phyloP scores from a whole-genome alignment of 108 stramenopile species.

The Asterionellopsis glacialis region DNA sequence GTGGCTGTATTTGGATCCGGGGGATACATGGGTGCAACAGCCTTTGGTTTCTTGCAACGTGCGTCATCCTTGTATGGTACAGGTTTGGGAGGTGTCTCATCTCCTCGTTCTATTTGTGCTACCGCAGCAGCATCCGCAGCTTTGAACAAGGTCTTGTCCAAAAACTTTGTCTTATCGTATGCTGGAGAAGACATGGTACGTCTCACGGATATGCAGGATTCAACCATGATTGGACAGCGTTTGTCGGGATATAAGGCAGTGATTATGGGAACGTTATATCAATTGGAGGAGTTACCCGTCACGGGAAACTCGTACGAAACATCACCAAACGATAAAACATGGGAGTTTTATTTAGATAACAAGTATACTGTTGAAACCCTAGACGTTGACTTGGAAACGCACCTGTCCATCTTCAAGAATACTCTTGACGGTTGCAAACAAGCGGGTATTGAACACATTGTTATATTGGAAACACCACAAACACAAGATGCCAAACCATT shows the following conservation, averaged over 20 bases:
- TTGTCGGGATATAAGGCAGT: slow-evolving; percentile 56
- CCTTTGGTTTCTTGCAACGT: slow-evolving; percentile 77
- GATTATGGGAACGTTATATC: slow-evolving; percentile 50
- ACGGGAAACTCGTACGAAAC: slow-evolving; percentile 63
- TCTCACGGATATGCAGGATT: slow-evolving; percentile 46
- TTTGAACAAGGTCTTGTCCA: slow-evolving; percentile 51
- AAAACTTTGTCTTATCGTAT: slow-evolving; percentile 61
- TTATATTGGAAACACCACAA: slow-evolving; percentile 57
- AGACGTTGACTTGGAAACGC: slow-evolving; percentile 26
- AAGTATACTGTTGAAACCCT: slow-evolving; percentile 22
- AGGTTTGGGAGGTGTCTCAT: slow-evolving; percentile 48
- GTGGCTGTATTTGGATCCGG: slow-evolving; percentile 74
- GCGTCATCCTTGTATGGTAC: slow-evolving; percentile 71
- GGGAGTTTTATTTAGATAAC: slow-evolving; percentile 72
- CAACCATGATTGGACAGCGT: slow-evolving; percentile 37
- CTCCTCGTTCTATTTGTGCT: slow-evolving; percentile 53
- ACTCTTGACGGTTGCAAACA: slow-evolving; percentile 46
- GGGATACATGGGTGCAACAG: slow-evolving; percentile 61
- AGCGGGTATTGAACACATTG: slow-evolving; percentile 46
- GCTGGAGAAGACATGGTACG: slow-evolving; percentile 67
- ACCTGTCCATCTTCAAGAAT: slow-evolving; percentile 33
- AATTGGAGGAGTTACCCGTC: slow-evolving; percentile 48
- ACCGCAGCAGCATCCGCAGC: slow-evolving; percentile 39
- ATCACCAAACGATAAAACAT: slow-evolving; percentile 71
- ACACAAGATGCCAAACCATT: slow-evolving; percentile 34